Percentiles rank a stretch among this genome's conserved stretches.
These are phyloP conservation scores for Cichorium intybus DNA, from an alignment of 140 eudicot genomes.

Conservation along the genomic window DNA sequence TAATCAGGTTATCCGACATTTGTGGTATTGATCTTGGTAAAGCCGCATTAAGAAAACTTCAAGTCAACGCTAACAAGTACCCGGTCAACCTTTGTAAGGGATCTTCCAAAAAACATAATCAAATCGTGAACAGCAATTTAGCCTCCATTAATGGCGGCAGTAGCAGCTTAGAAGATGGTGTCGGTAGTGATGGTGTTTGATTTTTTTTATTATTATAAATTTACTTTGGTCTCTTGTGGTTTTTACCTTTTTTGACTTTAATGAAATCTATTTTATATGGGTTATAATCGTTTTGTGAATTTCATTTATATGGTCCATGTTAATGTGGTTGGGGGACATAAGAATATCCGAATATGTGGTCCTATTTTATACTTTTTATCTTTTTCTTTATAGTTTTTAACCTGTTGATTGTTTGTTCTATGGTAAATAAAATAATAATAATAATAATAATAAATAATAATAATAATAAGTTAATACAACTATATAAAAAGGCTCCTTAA, in stretches of 20 bases:
- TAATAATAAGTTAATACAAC: too few relatives aligned
- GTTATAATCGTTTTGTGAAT: too few relatives aligned
- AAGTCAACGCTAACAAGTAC: constrained; percentile 56
- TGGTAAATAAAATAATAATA: too few relatives aligned
- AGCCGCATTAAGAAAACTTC: constrained; percentile 61
- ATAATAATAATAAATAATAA: too few relatives aligned
- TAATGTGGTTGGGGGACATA: constrained; percentile 10
- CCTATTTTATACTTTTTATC: not conserved
- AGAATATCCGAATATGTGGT: not conserved
- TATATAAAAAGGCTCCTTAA: too few relatives aligned
- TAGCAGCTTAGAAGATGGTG: constrained; percentile 31
- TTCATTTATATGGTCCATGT: constrained; percentile 24
- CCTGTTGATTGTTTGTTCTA: too few relatives aligned
- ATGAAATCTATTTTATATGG: constrained; percentile 10
- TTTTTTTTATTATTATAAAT: constrained; percentile 3
- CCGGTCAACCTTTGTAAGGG: constrained; percentile 55
- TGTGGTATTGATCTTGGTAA: constrained; percentile 71
- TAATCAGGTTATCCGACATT: constrained; percentile 54
- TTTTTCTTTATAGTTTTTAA: too few relatives aligned
- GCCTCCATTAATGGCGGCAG: constrained; percentile 5
- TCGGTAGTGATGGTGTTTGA: constrained; percentile 31
- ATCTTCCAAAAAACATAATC: constrained; percentile 43
- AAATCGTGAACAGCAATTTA: constrained; percentile 22
- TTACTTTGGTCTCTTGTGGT: constrained; percentile 12
- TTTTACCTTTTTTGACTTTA: constrained; percentile 7